Conservation (phyloP, 2,329 filamentous ascomycete species). For the Fusarium coffeatum region DNA sequence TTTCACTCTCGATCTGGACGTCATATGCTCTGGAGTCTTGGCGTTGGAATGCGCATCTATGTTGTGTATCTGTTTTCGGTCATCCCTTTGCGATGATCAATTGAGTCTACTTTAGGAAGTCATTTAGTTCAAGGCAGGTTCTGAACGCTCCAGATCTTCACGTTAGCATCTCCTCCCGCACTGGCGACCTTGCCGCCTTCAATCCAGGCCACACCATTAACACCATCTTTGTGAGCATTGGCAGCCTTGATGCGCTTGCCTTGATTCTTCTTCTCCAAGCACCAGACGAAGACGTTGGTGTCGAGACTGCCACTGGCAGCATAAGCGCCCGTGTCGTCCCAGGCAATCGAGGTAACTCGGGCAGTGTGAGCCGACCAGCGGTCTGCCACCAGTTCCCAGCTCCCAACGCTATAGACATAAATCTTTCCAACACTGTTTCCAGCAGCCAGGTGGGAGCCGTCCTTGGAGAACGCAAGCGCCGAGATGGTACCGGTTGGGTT, state of each 20-base stretch:
- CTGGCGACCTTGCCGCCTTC: conserved; percentile 77
- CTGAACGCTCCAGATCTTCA: conserved; percentile 81
- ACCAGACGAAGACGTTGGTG: conserved; percentile 94
- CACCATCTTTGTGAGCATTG: conserved; percentile 96
- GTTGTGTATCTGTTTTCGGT: conserved; percentile 13
- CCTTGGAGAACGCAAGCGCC: conserved; percentile 82
- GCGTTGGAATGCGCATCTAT: conserved; percentile 29
- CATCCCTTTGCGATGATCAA: conserved; percentile 8
- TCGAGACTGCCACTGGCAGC: conserved; percentile 88
- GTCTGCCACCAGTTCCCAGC: conserved; percentile 81
- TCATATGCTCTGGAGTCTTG: conserved; percentile 27
- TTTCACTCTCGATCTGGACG: conserved; percentile 2
- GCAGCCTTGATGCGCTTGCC: conserved; percentile 84
- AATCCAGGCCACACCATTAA: conserved; percentile 87
- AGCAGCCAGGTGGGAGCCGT: conserved; percentile 81
- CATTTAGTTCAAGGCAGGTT: conserved; percentile 48
- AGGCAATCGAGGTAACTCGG: conserved; percentile 70
- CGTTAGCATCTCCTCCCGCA: conserved; percentile 85
- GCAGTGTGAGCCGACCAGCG: conserved; percentile 72
- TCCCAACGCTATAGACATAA: conserved; percentile 73
- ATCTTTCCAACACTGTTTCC: conserved; percentile 91
- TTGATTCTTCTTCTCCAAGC: conserved; percentile 79
- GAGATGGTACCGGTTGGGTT: conserved; percentile 80
- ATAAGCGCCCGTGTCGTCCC: conserved; percentile 82
- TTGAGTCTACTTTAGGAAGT: conserved; percentile 18